Evolutionary conservation across 1,139 yeast species (phyloP).

Genomic region (Geotrichum siamense): DNA sequence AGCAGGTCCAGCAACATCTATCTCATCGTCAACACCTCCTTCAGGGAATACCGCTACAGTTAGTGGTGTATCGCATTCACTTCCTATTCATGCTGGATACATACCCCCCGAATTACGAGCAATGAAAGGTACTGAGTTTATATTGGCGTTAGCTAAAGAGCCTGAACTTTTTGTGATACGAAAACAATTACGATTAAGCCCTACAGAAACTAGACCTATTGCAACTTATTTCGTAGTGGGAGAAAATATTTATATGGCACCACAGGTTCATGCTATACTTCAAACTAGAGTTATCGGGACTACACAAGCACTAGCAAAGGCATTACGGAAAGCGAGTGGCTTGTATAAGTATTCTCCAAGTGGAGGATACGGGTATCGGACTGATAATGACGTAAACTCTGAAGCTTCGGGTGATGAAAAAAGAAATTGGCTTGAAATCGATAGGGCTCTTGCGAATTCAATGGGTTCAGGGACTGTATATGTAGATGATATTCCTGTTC

Average conservation of each 20-base stretch:
- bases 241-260: slow-evolving; percentile 90
- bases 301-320: slow-evolving; percentile 28
- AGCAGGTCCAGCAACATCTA: slow-evolving; percentile 31
- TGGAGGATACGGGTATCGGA: slow-evolving; percentile 33
- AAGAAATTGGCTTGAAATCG: not conserved
- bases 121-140: slow-evolving; percentile 82
- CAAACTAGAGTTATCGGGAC: slow-evolving; percentile 46
- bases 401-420: not conserved
- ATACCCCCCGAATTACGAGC: slow-evolving; percentile 52
- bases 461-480: not conserved
- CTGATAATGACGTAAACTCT: not conserved
- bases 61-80: slow-evolving; percentile 1
- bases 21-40: slow-evolving; percentile 26
- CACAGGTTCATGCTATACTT: slow-evolving; percentile 50
- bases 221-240: slow-evolving; percentile 83
- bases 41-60: not conserved
- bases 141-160: slow-evolving; percentile 64
- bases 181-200: slow-evolving; percentile 61
- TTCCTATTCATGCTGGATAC: slow-evolving; percentile 23
- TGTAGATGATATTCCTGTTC: not conserved
- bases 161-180: slow-evolving; percentile 91
- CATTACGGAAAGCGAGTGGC: slow-evolving; percentile 30
- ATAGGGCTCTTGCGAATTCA: not conserved
- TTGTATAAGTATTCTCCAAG: slow-evolving; percentile 34
- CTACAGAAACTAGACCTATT: slow-evolving; percentile 46